Evolutionary conservation across 805 yeast genomes (phyloP).

Genomic region (Metschnikowia orientalis): DNA sequence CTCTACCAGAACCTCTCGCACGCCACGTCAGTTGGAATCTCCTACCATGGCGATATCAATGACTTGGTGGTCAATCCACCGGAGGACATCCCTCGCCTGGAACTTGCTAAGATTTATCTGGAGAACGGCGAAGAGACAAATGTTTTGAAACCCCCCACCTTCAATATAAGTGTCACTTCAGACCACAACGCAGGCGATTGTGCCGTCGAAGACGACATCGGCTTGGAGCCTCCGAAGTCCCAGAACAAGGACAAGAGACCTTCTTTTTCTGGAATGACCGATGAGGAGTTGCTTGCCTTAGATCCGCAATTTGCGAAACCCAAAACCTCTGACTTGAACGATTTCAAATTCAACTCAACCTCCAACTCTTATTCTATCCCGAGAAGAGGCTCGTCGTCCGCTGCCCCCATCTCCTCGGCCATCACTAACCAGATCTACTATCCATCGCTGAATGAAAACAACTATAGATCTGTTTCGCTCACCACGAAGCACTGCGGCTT

Average conservation of each 20-base stretch:
- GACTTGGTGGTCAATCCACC: slow-evolving; percentile 15
- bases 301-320: slow-evolving; percentile 49
- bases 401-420: slow-evolving; percentile 5
- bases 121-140: not conserved
- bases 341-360: slow-evolving; percentile 40
- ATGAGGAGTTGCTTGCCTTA: slow-evolving; percentile 50
- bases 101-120: slow-evolving; percentile 11
- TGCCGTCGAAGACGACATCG: slow-evolving; percentile 5
- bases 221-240: slow-evolving; percentile 5
- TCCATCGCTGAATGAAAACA: slow-evolving; percentile 41
- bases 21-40: slow-evolving; percentile 13
- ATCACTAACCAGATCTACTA: slow-evolving; percentile 16
- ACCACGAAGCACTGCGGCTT: slow-evolving; percentile 43
- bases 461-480: slow-evolving; percentile 33
- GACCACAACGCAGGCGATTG: not conserved
- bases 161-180: not conserved
- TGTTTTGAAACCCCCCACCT: not conserved
- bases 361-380: slow-evolving; percentile 17
- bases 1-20: slow-evolving; percentile 16
- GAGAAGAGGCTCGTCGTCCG: slow-evolving; percentile 9
- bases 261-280: slow-evolving; percentile 48
- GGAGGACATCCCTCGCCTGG: slow-evolving; percentile 15
- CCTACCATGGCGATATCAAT: slow-evolving; percentile 20
- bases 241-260: slow-evolving; percentile 29
- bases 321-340: slow-evolving; percentile 35